These are phyloP conservation scores for Asterochloris sp. DNA, from an alignment of 139 green algal species.

Conservation along the genomic window DNA sequence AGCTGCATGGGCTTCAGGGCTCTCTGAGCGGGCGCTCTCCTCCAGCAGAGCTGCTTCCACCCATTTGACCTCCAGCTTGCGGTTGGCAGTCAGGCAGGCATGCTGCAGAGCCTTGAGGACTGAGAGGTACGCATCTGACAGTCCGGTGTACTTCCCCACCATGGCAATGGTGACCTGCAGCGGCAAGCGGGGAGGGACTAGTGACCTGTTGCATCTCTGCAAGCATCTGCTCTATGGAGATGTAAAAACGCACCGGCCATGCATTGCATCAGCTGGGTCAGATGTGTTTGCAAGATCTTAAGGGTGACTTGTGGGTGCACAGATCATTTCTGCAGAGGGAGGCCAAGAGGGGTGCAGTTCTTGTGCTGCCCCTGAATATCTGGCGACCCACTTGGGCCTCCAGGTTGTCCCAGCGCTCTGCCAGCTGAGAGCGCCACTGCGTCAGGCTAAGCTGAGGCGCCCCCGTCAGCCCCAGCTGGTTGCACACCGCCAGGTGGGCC, in stretches of 20 bases:
- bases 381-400: neutral
- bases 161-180: constrained; percentile 77
- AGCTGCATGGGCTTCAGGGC: constrained; percentile 48
- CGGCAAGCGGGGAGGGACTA: neutral
- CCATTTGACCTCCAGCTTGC: constrained; percentile 89
- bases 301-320: no score
- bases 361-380: neutral
- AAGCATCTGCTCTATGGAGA: neutral
- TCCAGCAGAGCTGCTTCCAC: constrained; percentile 91
- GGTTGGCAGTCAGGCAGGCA: constrained; percentile 82
- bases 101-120: constrained; percentile 98
- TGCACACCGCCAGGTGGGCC: constrained; percentile 69
- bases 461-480: constrained; percentile 58
- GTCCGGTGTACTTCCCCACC: constrained; percentile 97
- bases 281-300: no score
- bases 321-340: no score
- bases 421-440: constrained; percentile 46
- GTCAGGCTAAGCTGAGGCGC: constrained; percentile 60
- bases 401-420: constrained; percentile 79
- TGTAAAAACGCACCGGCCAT: neutral
- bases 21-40: constrained; percentile 38
- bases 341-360: no score
- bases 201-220: constrained; percentile 20
- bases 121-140: constrained; percentile 93
- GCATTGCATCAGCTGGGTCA: neutral